A percentile compares a stretch with the other conserved stretches of the same genome.
Evolutionary conservation across 2,329 filamentous ascomycete species (phyloP).

Genomic region (Cryoendolithus antarcticus): DNA sequence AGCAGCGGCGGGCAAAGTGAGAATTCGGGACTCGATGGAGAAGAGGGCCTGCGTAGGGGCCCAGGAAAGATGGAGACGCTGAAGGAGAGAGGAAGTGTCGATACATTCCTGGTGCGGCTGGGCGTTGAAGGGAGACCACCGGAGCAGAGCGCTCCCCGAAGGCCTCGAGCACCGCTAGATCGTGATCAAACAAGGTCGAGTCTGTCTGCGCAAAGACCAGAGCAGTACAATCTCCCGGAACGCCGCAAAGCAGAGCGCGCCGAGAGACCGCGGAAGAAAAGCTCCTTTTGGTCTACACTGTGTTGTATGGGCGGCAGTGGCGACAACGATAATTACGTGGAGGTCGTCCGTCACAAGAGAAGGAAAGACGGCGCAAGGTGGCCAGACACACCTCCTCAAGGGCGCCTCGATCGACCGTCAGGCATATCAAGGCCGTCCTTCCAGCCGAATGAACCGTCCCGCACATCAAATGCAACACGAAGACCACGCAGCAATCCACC

Average conservation of each 20-base stretch:
- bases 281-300: slow-evolving; percentile 29
- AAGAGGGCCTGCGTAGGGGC: slow-evolving; percentile 5
- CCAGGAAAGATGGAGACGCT: slow-evolving; percentile 41
- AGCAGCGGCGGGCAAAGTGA: neutral
- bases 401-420: neutral
- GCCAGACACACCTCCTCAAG: neutral
- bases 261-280: slow-evolving; percentile 12
- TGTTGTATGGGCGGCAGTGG: slow-evolving; percentile 28
- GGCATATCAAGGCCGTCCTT: neutral
- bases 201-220: slow-evolving; percentile 1
- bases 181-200: neutral
- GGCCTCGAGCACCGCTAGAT: neutral
- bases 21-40: neutral
- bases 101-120: slow-evolving; percentile 71
- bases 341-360: slow-evolving; percentile 30
- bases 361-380: slow-evolving; percentile 13
- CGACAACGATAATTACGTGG: slow-evolving; percentile 32
- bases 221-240: slow-evolving; percentile 5
- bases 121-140: slow-evolving; percentile 31
- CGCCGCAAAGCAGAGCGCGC: slow-evolving; percentile 19
- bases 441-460: neutral
- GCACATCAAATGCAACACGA: slow-evolving; percentile 6
- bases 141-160: neutral
- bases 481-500: slow-evolving; percentile 5
- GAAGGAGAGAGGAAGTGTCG: slow-evolving; percentile 62